Conservation (phyloP, 306 rosid species). For the Prunus kanzakura region DNA sequence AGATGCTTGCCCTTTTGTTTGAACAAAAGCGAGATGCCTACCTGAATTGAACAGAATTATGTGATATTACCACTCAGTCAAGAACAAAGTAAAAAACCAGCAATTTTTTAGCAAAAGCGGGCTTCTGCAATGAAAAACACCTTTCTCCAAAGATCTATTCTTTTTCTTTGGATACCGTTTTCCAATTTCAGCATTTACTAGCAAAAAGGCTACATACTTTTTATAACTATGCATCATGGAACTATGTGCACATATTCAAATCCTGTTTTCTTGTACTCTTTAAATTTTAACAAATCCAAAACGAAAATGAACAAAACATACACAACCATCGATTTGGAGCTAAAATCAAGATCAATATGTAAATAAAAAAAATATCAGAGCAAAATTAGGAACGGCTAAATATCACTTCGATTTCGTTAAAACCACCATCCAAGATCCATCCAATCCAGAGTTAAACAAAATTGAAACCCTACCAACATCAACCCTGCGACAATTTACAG, state of each 20-base stretch:
- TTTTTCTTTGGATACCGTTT: background rate
- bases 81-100: constrained; percentile 4
- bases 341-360: background rate
- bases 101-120: constrained; percentile 7
- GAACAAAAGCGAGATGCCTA: background rate
- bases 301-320: background rate
- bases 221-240: background rate
- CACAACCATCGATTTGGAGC: background rate
- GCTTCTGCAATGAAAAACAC: background rate
- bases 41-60: background rate
- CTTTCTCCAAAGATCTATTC: background rate
- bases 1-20: background rate
- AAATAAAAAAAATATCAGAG: background rate
- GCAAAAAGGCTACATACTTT: background rate
- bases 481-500: constrained; percentile 30
- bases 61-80: background rate
- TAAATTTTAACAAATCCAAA: background rate
- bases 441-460: constrained; percentile 10
- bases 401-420: constrained; percentile 13
- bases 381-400: constrained; percentile 14
- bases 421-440: constrained; percentile 20
- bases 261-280: background rate
- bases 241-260: background rate
- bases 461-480: background rate
- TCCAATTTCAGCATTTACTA: background rate